phyloP scores from a whole-genome alignment of 257 asterid species.

The Leonotis leonurus region DNA sequence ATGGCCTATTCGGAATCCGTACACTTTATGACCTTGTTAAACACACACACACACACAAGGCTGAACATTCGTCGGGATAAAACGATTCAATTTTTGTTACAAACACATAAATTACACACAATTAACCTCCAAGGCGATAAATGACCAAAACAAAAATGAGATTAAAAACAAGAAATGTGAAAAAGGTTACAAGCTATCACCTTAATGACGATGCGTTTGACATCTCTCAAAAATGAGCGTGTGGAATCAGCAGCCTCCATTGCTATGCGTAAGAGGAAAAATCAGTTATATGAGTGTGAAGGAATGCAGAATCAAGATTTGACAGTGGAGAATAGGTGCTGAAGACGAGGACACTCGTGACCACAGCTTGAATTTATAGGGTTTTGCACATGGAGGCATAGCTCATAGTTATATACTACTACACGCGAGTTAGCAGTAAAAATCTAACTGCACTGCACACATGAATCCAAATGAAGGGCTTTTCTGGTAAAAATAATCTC shows the following conservation, averaged over 20 bases:
- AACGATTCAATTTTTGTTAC: background rate
- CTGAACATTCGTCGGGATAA: background rate
- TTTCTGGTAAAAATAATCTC: too few species aligned
- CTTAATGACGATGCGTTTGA: conserved; percentile 43
- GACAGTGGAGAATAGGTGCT: background rate
- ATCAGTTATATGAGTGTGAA: too few species aligned
- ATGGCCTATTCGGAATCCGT: background rate
- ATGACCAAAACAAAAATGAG: background rate
- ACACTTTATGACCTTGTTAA: background rate
- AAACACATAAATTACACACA: too few species aligned
- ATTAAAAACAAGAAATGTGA: background rate
- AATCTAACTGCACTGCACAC: too few species aligned
- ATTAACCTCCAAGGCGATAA: too few species aligned
- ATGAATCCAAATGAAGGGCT: too few species aligned
- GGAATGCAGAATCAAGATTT: background rate
- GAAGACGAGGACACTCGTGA: conserved; percentile 25
- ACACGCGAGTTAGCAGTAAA: too few species aligned
- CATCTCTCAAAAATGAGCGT: conserved; percentile 36
- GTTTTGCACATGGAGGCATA: conserved; percentile 21
- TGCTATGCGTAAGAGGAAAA: background rate
- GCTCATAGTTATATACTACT: too few species aligned
- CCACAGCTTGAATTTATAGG: conserved; percentile 15
- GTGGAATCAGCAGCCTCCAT: conserved; percentile 42
- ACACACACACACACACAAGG: background rate
- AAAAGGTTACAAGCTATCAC: too few species aligned